Base-by-base conservation (phyloP, 345 rosid genomes). In the Salix exigua region DNA sequence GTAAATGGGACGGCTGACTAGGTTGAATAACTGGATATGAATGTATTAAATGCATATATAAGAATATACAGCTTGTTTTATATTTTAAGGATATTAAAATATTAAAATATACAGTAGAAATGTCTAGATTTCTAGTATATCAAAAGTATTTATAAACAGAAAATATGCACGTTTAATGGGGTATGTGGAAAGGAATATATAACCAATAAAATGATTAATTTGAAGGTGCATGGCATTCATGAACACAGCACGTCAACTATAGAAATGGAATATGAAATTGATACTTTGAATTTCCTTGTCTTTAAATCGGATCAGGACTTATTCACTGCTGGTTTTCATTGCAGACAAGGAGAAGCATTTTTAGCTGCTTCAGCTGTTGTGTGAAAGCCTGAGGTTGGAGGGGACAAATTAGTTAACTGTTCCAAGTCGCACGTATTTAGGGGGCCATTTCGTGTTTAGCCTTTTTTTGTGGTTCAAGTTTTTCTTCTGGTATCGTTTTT, bases 321-420 rank as follows among this genome's bases (percentile, higher is more conserved):
- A n/a, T 5, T 11, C 28, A 61, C 38, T 25, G 6, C 19, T 50
- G 53, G 7, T 5, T 25, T 40, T 72, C 30, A 30, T 55, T 51
- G 48, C 90, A 92, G 97, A 67, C 85, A 44, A 88, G 91, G 88
- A 88, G 88, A 85, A 84, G 96, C 78, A 72, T 91, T 78, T 86
- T 92, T 79, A 91, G 91, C 87, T 92, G 77, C 88, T 92, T 92
- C 90, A 89, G 85, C 89, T 92, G 97, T 71, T 89, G 96, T 69
- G 88, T 87, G 73, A 92, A 86, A 82, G 96, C 96, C 61, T 89
- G 84, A 89, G 53, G 48, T 4, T 66, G 26, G 68, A 28, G 5
- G 25, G 5, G 25, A 14, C 51, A 19, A 2, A 21, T 44, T 33
- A 33, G 51, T 68, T 31, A 31, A 31, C 33, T 33, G 35, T 30